Percentiles rank a stretch among this genome's conserved stretches.
Conservation (phyloP, 2,329 filamentous ascomycete genomes). For the Didymella sp. region DNA sequence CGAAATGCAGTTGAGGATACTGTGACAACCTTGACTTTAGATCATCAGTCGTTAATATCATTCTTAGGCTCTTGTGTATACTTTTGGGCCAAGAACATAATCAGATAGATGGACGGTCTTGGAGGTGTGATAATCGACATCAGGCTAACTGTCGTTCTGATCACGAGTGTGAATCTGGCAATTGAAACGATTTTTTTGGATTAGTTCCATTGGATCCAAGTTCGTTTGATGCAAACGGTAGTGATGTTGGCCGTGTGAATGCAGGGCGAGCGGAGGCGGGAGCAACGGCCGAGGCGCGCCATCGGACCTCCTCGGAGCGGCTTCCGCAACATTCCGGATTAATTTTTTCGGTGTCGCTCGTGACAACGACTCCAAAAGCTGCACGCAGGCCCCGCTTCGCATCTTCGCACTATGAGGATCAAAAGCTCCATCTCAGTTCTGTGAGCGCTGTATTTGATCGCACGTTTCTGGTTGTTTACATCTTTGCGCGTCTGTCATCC, state of each 20-base stretch:
- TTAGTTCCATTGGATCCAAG: too few relatives aligned
- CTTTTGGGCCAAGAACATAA: too few relatives aligned
- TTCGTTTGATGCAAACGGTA: background rate
- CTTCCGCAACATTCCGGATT: slow-evolving; percentile 17
- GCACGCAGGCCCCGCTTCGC: slow-evolving; percentile 11
- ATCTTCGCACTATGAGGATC: slow-evolving; percentile 7
- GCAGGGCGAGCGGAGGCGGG: slow-evolving; percentile 10
- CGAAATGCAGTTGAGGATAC: too few relatives aligned
- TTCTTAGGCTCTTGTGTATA: too few relatives aligned
- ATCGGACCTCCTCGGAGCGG: slow-evolving; percentile 11
- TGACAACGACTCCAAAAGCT: slow-evolving; percentile 14
- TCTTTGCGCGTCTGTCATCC: background rate
- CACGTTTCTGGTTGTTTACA: background rate
- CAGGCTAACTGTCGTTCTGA: background rate
- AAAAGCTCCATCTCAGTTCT: slow-evolving; percentile 2
- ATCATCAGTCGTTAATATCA: too few relatives aligned
- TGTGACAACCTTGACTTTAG: too few relatives aligned
- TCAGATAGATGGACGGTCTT: too few relatives aligned
- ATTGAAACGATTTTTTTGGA: background rate
- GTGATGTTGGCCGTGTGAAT: background rate
- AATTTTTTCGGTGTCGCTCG: slow-evolving; percentile 18
- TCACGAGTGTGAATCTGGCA: background rate
- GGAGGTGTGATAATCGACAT: too few relatives aligned
- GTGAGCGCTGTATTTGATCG: background rate
- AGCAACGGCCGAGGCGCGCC: slow-evolving; percentile 11